Percentiles rank a stretch among this genome's conserved stretches.
Conservation (phyloP, 2,329 filamentous ascomycete species). For the Mollisia scopiformis region DNA sequence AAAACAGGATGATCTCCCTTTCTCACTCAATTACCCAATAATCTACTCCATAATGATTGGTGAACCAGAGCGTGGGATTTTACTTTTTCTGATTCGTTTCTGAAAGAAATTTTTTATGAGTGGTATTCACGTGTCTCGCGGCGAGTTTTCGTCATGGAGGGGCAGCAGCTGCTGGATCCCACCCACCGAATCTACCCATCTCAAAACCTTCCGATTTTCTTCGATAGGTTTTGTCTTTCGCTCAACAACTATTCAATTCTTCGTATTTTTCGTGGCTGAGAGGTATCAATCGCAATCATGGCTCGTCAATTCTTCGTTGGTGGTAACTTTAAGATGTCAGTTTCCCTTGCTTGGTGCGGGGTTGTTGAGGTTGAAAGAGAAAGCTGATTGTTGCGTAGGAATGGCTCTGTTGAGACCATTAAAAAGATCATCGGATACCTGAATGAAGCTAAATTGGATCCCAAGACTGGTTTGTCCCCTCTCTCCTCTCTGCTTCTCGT, state of each 20-base stretch:
- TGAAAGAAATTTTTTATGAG: not conserved
- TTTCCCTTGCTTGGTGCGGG: slow-evolving; percentile 27
- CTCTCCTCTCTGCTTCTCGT: not conserved
- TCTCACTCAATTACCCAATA: no score
- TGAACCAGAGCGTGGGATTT: not conserved
- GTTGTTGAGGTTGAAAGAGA: slow-evolving; percentile 9
- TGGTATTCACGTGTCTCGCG: not conserved
- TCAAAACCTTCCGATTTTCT: not conserved
- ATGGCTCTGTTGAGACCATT: slow-evolving; percentile 88
- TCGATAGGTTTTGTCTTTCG: not conserved
- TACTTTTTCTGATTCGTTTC: not conserved
- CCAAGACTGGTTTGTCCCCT: slow-evolving; percentile 68
- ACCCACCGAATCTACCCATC: no score
- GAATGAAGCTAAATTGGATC: slow-evolving; percentile 81
- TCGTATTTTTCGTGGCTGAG: not conserved
- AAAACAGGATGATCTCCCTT: not conserved
- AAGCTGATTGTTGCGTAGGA: slow-evolving; percentile 60
- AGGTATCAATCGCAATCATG: slow-evolving; percentile 55
- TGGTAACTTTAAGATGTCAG: slow-evolving; percentile 99
- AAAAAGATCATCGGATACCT: slow-evolving; percentile 88
- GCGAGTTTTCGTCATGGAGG: no score
- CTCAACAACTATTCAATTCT: no score
- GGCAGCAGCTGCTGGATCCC: not conserved
- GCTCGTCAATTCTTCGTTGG: slow-evolving; percentile 96
- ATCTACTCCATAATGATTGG: no score